phyloP scores from a whole-genome alignment of 306 rosid species.

The Vachellia pachyceras region DNA sequence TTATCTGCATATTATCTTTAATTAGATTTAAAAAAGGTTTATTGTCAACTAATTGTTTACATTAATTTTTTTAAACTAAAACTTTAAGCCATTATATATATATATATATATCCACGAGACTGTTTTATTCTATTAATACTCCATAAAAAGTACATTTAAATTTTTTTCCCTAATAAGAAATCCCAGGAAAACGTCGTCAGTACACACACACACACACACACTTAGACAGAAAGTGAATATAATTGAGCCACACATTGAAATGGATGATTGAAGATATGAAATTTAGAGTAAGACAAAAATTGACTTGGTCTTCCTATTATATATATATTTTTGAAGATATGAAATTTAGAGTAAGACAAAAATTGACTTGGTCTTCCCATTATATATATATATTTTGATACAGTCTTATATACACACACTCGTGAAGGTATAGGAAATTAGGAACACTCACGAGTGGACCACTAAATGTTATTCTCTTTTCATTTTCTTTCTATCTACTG shows the following conservation, averaged over 20 bases:
- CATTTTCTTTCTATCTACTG: neutral
- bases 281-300: neutral
- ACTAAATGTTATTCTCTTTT: no score
- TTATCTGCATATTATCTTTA: neutral
- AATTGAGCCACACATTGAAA: neutral
- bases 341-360: neutral
- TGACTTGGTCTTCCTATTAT: neutral
- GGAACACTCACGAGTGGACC: neutral
- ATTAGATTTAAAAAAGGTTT: neutral
- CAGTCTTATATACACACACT: no score
- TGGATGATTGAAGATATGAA: neutral
- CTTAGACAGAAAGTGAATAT: neutral
- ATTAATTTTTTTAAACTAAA: neutral
- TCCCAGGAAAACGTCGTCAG: neutral
- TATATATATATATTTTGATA: no score
- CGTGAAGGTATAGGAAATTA: slow-evolving; percentile 11
- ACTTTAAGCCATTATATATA: neutral
- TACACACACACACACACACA: no score
- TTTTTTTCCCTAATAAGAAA: no score
- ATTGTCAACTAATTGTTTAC: neutral
- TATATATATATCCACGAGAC: no score
- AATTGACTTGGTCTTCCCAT: neutral
- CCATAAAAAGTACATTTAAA: no score
- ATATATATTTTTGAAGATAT: no score
- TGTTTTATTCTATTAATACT: no score